Evolutionary conservation across 2,329 filamentous ascomycete genomes (phyloP).

Genomic region (Phialophora macrospora): DNA sequence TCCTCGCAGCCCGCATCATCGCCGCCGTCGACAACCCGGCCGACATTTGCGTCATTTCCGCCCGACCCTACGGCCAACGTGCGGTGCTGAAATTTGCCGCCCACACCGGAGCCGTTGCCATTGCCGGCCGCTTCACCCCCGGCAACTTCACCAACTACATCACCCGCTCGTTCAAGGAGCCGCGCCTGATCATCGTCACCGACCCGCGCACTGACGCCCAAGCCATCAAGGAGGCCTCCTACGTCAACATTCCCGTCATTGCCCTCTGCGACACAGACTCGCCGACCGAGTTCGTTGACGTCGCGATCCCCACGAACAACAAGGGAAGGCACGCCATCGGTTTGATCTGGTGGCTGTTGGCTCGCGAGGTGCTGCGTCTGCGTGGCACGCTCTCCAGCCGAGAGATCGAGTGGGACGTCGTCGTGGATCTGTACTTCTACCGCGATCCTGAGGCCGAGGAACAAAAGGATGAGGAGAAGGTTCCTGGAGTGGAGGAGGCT

Average conservation of each 20-base stretch:
- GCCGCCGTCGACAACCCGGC: constrained; percentile 98
- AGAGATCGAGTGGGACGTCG: constrained; percentile 98
- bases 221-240: constrained; percentile 99
- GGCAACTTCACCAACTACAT: constrained; percentile 99
- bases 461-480: constrained; percentile 92
- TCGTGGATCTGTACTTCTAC: constrained; percentile 99
- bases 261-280: constrained; percentile 99
- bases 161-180: constrained; percentile 99
- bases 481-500: constrained; percentile 81
- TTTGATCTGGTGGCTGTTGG: constrained; percentile 98
- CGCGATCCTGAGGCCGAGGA: constrained; percentile 99
- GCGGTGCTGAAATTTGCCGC: constrained; percentile 99
- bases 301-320: constrained; percentile 99
- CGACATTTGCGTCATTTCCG: constrained; percentile 98
- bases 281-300: constrained; percentile 98
- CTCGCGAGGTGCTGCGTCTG: constrained; percentile 98
- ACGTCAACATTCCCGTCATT: constrained; percentile 99
- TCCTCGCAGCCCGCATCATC: constrained; percentile 98
- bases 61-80: constrained; percentile 98
- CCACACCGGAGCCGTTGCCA: constrained; percentile 96
- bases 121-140: constrained; percentile 99
- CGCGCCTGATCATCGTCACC: constrained; percentile 98
- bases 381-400: constrained; percentile 95
- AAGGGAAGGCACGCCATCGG: constrained; percentile 99
- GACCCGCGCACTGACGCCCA: constrained; percentile 99